Evolutionary conservation across 192 early-diverging fungal genomes (phyloP), one percentile per base, ranked within the genome.

Genomic region (Lunasporangiospora selenospora): DNA sequence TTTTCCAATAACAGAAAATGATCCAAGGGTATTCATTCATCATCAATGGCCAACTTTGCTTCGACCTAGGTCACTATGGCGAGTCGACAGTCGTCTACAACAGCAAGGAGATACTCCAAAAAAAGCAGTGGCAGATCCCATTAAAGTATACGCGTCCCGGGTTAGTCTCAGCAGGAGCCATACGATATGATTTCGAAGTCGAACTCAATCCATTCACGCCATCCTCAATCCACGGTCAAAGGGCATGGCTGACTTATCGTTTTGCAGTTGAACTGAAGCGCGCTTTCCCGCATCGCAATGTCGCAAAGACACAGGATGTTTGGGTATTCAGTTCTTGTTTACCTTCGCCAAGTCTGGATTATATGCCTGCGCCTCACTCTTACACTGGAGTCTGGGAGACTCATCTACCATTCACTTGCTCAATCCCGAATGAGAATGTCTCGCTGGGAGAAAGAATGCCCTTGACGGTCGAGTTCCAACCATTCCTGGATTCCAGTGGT

Each of bases 251-350:
- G 37, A 51, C 41, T 29, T 70, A 70, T 41, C 51, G 67, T 2
- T 61, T 70, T 31, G 32, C 39, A 8, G 58, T 46, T 0, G 62
- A 58, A 0, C 46, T 70, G 1, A 58, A 60, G 11, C 34, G 58
- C 39, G 13, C 45, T 1, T 61, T 62, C 23, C 46, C 53, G 9
- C 49, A 46, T 8, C 41, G 58, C 19, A 70, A 70, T 31, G 62
- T 70, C 5, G 38, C 24, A 1, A 40, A 56, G 16, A 52, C 26
- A 33, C 67, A 70, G 38, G 67, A 70, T 16, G 67, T 70, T 3
- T 70, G 67, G 67, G 26, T 30, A 5, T 56, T 70, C 30, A 70
- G 51, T 6, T 48, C 58, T 10, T 70, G 50, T n/a, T 6, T 70
- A 36, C 58, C 67, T 26, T 21, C 39, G 16, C 67, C 58, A 5